Base-by-base conservation (phyloP, 441 rosid species). In the Euphorbia celastroides region DNA sequence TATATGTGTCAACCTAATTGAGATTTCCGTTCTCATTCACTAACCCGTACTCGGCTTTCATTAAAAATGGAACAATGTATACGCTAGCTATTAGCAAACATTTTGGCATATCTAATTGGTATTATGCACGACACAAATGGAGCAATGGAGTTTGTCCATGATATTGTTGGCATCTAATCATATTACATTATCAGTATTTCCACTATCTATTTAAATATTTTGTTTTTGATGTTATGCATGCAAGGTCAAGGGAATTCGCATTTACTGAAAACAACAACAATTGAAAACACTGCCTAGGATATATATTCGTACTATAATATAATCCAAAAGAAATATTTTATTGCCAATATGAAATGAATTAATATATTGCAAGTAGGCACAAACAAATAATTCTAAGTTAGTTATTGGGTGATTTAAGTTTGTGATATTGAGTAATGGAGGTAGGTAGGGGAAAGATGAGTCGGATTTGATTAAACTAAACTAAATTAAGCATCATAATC, bases 401-500 rank as follows among this genome's bases (percentile, higher is more conserved):
- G 51, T 61, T 14, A 44, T 44, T 7, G 38, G 8, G 23, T 44
- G 17, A 62, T 44, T 62, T 1, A 46, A 3, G 6, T 62, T 61
- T n/a, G 12, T 61, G 27, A 41, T 23, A 17, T 38, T 22, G 46
- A 20, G 14, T 62, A 27, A 48, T 25, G 31, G 57, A 30, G 67
- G 67, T 19, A 0, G 44, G 58, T 62, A 17, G 57, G 41, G 20
- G 38, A 34, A n/a, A 34, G 57, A 19, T 64, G 67, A 64, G 57
- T 64, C 67, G 50, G 57, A 41, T 51, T 50, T 64, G 19, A n/a
- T 28, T 44, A 28, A 28, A 44, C 8, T 48, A 38, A 50, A n/a
- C n/a, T n/a, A n/a, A n/a, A n/a, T 25, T 19, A 50, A 50, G 44
- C 57, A 50, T 64, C 67, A 28, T 50, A 48, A 50, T 48, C 58